Evolutionary conservation across 192 early-diverging fungal genomes (phyloP).

Genomic region (Bifiguratus adelaidae): DNA sequence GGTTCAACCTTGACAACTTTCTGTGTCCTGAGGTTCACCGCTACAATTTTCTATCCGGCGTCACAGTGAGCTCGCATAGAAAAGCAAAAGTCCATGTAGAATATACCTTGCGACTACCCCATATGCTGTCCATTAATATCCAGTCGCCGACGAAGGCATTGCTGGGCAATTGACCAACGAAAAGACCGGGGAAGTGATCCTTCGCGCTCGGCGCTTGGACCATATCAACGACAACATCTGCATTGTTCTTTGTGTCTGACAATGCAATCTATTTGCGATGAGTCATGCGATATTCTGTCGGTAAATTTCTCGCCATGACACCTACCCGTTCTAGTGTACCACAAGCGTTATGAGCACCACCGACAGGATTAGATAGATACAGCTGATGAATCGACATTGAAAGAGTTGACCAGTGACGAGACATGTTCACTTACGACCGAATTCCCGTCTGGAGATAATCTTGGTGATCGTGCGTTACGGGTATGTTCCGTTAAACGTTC

Average conservation of each 20-base stretch:
- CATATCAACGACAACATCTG: constrained; percentile 15
- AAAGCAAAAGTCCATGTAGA: too few species aligned
- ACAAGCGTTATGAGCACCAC: constrained; percentile 62
- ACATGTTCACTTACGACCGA: constrained; percentile 15
- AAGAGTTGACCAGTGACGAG: not conserved
- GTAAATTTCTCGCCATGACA: not conserved
- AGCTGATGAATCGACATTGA: constrained; percentile 15
- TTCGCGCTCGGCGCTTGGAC: constrained; percentile 18
- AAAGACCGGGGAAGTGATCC: constrained; percentile 60
- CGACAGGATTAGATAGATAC: constrained; percentile 47
- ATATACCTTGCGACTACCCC: constrained; percentile 16
- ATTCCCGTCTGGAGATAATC: constrained; percentile 36
- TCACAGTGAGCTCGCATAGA: too few species aligned
- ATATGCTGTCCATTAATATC: constrained; percentile 7
- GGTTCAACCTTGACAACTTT: too few species aligned
- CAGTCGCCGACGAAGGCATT: constrained; percentile 10
- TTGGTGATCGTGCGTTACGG: constrained; percentile 46
- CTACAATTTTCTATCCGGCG: too few species aligned
- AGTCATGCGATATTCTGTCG: too few species aligned
- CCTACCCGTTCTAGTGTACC: constrained; percentile 31
- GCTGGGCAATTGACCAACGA: constrained; percentile 39
- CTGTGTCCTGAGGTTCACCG: too few species aligned
- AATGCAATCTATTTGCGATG: not conserved
- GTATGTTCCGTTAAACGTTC: constrained; percentile 7
- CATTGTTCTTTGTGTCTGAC: too few species aligned